A percentile compares a stretch with the other conserved stretches of the same genome.
Evolutionary conservation across 2,329 filamentous ascomycete genomes (phyloP).

Genomic region (Madurella mycetomatis): DNA sequence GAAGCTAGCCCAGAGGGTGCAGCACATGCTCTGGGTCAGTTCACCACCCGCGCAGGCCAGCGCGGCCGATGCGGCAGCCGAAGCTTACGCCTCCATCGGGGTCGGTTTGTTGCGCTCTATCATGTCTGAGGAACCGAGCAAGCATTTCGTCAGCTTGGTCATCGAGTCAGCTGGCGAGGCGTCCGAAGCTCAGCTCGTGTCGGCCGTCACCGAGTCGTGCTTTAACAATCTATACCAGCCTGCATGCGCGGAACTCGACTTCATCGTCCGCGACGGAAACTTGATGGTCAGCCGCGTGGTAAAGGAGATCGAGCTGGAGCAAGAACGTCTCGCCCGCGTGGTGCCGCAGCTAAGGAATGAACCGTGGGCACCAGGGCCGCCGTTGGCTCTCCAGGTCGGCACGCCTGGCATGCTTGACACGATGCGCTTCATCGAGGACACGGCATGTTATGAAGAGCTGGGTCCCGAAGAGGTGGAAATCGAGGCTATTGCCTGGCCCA

Average conservation of each 20-base stretch:
- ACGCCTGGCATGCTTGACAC: neutral
- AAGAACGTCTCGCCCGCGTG: neutral
- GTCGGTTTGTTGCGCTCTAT: neutral
- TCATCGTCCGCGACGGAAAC: neutral
- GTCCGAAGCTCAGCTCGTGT: neutral
- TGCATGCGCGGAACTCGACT: neutral
- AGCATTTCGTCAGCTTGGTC: neutral
- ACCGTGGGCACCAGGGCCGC: neutral
- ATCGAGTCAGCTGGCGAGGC: neutral
- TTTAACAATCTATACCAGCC: neutral
- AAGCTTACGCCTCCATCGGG: neutral
- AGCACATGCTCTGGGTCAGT: neutral
- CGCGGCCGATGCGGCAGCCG: neutral
- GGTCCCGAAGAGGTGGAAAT: neutral
- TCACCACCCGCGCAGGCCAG: neutral
- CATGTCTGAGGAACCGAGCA: neutral
- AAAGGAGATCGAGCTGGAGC: neutral
- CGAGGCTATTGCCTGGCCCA: neutral
- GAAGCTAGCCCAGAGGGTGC: neutral
- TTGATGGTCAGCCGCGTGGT: neutral
- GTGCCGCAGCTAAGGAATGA: neutral
- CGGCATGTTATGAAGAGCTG: neutral
- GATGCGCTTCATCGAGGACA: neutral
- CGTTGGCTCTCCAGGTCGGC: neutral
- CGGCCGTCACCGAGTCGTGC: neutral